A percentile compares a stretch with the other conserved stretches of the same genome.
Conservation (phyloP, 2,329 filamentous ascomycete species). For the Ophiostoma sp. region DNA sequence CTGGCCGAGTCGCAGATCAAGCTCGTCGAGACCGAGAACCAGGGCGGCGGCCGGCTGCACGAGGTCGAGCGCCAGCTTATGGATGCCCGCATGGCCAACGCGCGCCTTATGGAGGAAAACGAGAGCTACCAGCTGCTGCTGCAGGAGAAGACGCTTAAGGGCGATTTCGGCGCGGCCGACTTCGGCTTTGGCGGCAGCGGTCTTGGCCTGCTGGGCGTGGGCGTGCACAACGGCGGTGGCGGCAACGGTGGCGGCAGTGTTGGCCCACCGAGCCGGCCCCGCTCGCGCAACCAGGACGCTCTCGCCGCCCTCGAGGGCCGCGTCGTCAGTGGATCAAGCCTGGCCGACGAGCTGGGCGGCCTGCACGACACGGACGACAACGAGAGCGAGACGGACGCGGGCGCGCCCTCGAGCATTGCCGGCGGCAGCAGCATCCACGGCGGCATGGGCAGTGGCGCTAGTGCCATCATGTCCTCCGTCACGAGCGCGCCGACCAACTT, state of each 20-base stretch:
- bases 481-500: conserved; percentile 8
- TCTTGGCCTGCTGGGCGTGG: conserved; percentile 12
- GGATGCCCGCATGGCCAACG: conserved; percentile 92
- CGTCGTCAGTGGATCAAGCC: conserved; percentile 40
- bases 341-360: conserved; percentile 93
- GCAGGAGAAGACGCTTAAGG: conserved; percentile 90
- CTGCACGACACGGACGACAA: conserved; percentile 57
- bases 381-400: conserved; percentile 20
- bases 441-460: conserved; percentile 7
- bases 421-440: conserved; percentile 12
- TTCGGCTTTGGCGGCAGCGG: conserved; percentile 61
- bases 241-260: conserved; percentile 14
- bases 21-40: conserved; percentile 87
- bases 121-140: conserved; percentile 95
- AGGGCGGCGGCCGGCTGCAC: conserved; percentile 77
- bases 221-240: conserved; percentile 10
- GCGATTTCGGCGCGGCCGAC: conserved; percentile 79
- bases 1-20: conserved; percentile 94
- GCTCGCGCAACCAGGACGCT: conserved; percentile 57
- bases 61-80: conserved; percentile 88
- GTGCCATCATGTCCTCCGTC: conserved; percentile 5
- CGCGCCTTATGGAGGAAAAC: conserved; percentile 94
- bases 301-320: conserved; percentile 59
- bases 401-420: not conserved
- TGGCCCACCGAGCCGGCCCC: conserved; percentile 24